These are phyloP conservation scores for Colletotrichum abscissum DNA, from an alignment of 2,329 filamentous ascomycete species.

Conservation along the genomic window DNA sequence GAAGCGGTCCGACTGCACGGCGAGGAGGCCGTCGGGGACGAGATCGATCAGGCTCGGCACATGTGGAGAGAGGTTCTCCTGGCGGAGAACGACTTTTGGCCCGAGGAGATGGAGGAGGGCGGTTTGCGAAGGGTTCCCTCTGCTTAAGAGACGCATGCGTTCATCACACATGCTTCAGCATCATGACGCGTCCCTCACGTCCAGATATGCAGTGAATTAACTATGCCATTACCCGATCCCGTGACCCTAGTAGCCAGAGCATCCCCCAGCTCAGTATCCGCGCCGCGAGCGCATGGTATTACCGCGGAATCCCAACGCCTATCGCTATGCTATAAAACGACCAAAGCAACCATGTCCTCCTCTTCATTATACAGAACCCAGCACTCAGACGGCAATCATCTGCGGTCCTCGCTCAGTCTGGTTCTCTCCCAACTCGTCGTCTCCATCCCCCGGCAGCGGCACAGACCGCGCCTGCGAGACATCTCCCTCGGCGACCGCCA, in stretches of 20 bases:
- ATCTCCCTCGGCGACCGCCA: not conserved
- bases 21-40: conserved; percentile 43
- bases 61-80: conserved; percentile 63
- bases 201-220: not conserved
- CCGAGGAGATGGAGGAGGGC: conserved; percentile 38
- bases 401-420: not conserved
- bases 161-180: not conserved
- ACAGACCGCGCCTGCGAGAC: not conserved
- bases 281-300: conserved; percentile 21
- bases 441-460: not conserved
- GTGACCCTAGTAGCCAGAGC: not conserved
- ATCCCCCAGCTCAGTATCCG: not conserved
- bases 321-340: conserved; percentile 28
- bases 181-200: not conserved
- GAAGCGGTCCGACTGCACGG: conserved; percentile 47
- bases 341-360: not conserved
- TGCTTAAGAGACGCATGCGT: not conserved
- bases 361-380: not conserved
- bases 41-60: conserved; percentile 52
- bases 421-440: not conserved
- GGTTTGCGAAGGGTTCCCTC: not conserved
- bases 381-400: conserved; percentile 24
- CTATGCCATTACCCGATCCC: not conserved
- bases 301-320: conserved; percentile 26
- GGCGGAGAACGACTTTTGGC: conserved; percentile 71